Percentiles rank a stretch among this genome's conserved stretches.
phyloP scores from a whole-genome alignment of 1,284 basidiomycete genomes.

The Tetrapyrgos nigripes region DNA sequence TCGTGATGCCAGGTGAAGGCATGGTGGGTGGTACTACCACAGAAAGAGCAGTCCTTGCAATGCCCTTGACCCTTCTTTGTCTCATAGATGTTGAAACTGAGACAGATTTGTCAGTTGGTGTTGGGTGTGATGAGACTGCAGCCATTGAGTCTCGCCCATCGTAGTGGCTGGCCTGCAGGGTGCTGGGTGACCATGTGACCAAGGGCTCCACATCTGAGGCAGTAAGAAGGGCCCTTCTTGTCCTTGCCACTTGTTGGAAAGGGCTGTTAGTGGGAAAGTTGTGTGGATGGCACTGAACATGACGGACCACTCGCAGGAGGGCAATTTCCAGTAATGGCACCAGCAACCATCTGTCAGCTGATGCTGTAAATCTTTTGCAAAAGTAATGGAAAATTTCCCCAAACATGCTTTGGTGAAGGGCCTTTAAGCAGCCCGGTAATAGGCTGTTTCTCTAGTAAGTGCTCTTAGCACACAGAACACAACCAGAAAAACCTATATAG shows the following conservation, averaged over 20 bases:
- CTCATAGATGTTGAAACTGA: background rate
- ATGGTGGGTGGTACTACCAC: background rate
- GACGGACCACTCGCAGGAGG: too few relatives aligned
- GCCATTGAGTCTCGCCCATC: background rate
- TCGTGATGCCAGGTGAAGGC: conserved; percentile 2
- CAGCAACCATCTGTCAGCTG: too few relatives aligned
- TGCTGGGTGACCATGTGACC: background rate
- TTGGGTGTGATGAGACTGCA: background rate
- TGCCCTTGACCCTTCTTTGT: background rate
- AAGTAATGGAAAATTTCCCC: too few relatives aligned
- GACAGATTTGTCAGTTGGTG: background rate
- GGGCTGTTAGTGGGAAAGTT: background rate
- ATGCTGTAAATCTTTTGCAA: too few relatives aligned
- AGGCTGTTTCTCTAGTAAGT: too few relatives aligned
- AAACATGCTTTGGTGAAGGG: too few relatives aligned
- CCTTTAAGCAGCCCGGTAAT: too few relatives aligned
- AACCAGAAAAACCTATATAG: too few relatives aligned
- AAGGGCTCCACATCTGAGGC: conserved; percentile 1
- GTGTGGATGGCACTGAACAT: too few relatives aligned
- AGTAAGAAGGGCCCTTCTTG: background rate
- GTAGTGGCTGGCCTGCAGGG: background rate
- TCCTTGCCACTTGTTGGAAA: conserved; percentile 4
- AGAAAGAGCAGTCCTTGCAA: background rate
- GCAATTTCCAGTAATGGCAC: too few relatives aligned
- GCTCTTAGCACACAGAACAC: too few relatives aligned